Evolutionary conservation across 352 stramenopile species (phyloP), one percentile per base, ranked within the genome.

Genomic region (Globisporangium iwayamae): DNA sequence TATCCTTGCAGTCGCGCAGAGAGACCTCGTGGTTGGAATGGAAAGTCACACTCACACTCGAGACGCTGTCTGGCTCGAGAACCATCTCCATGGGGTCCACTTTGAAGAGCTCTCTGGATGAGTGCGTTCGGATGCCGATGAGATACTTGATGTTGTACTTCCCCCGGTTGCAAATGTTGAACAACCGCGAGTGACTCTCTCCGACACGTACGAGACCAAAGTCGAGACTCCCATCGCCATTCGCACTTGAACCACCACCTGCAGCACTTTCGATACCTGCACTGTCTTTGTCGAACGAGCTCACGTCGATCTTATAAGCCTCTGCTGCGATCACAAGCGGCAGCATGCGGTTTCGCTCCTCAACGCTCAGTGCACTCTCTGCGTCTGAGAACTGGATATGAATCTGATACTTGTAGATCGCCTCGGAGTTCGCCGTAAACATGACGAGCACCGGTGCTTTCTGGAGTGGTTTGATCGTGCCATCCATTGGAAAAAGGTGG

Each of bases 111-210:
- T 94, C 74, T 13, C 82, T 72, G 13, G 83, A 74, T 0, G 60
- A 52, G n/a, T 65, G 53, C 38, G 76, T 80, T 38, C 76, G 73
- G 22, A 97, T 78, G 3, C 62, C 67, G 47, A 98, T 65, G 30
- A 85, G 66, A 60, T 88, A 98, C 56, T 93, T 89, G 62, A 98
- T 94, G 55, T 90, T 82, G 75, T 98, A 98, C 69, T 98, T 98
- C 8, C 95, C 95, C 25, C 74, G 76, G 63, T 98, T 98, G 2
- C 74, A 72, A 46, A 98, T 87, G 16, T 69, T 89, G 65, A 98
- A 97, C 11, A 73, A 76, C 2, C 93, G 76, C 9, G 73, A 73
- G 16, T 79, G 73, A n/a, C 70, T 83, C 60, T 98, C 94, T 13
- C 92, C 91, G 11, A 98, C 94, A n/a, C 94, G 86, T 20, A 97